Conservation (phyloP, 176 grass and related monocot genomes). For the Bolboschoenus planiculmis region DNA sequence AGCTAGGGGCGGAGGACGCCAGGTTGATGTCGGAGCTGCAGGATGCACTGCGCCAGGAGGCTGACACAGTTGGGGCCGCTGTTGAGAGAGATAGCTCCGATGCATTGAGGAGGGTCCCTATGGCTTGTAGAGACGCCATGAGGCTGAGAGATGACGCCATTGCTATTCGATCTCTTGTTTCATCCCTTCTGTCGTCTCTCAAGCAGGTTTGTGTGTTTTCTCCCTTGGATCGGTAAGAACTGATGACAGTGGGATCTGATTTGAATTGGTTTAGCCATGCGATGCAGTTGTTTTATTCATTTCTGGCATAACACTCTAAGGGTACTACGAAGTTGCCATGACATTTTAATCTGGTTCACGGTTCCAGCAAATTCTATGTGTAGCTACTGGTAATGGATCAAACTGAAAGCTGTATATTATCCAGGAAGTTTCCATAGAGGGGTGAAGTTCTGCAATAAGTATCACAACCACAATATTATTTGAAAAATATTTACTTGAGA, state of each 20-base stretch:
- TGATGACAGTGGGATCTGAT: neutral
- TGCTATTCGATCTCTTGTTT: constrained; percentile 54
- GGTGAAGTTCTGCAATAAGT: neutral
- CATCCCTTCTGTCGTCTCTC: constrained; percentile 59
- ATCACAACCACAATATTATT: neutral
- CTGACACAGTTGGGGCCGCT: constrained; percentile 58
- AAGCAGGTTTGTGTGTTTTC: constrained; percentile 27
- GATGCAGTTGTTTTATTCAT: neutral
- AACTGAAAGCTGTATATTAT: neutral
- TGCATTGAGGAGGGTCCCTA: constrained; percentile 76
- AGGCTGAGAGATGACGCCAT: constrained; percentile 83
- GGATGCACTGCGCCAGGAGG: constrained; percentile 75
- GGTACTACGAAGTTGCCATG: neutral
- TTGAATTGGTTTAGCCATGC: neutral
- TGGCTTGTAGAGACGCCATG: constrained; percentile 80
- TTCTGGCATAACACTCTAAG: neutral
- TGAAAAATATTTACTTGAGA: neutral
- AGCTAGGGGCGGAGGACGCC: constrained; percentile 38
- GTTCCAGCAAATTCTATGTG: neutral
- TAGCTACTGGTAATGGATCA: neutral
- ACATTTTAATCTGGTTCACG: neutral
- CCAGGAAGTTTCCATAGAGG: neutral
- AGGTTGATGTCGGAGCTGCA: constrained; percentile 74
- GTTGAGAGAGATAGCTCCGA: constrained; percentile 87
- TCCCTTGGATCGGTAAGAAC: constrained; percentile 33